A percentile compares a stretch with the other conserved stretches of the same genome.
Evolutionary conservation across 345 rosid species (phyloP).

Genomic region (Cardiospermum halicacabum): DNA sequence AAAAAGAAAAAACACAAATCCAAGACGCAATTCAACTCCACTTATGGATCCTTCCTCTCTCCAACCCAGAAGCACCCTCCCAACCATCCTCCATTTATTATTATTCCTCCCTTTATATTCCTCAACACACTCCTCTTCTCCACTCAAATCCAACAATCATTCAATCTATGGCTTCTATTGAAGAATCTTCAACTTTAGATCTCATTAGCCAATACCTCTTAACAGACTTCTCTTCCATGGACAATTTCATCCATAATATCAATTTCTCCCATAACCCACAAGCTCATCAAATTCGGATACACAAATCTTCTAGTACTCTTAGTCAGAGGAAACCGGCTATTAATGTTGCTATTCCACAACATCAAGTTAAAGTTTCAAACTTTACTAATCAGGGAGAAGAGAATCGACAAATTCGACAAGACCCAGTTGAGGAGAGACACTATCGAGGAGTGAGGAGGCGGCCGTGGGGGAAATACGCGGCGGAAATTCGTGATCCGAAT

Average conservation of each 20-base stretch:
- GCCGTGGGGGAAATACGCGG: slow-evolving; percentile 91
- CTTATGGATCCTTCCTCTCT: neutral
- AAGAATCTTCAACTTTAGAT: slow-evolving; percentile 49
- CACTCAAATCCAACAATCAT: slow-evolving; percentile 19
- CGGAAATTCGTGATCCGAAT: slow-evolving; percentile 91
- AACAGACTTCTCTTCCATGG: slow-evolving; percentile 43
- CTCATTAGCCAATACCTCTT: slow-evolving; percentile 61
- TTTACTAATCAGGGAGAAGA: too few species aligned
- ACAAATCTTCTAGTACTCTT: slow-evolving; percentile 35
- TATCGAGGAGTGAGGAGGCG: slow-evolving; percentile 83
- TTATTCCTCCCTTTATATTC: slow-evolving; percentile 16
- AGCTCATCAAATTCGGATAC: slow-evolving; percentile 2
- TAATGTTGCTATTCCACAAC: slow-evolving; percentile 40
- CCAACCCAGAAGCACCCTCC: neutral
- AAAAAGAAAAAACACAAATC: neutral
- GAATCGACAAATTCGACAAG: too few species aligned
- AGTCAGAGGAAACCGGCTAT: slow-evolving; percentile 65
- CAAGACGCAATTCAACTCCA: neutral
- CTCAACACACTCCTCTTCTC: slow-evolving; percentile 21
- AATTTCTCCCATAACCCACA: slow-evolving; percentile 4
- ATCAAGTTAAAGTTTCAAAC: slow-evolving; percentile 8
- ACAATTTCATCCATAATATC: slow-evolving; percentile 27
- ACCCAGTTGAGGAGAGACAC: slow-evolving; percentile 35
- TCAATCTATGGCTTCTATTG: slow-evolving; percentile 18
- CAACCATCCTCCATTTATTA: neutral